Conservation (phyloP, 2,329 filamentous ascomycete species). For the Colletotrichum sp. region DNA sequence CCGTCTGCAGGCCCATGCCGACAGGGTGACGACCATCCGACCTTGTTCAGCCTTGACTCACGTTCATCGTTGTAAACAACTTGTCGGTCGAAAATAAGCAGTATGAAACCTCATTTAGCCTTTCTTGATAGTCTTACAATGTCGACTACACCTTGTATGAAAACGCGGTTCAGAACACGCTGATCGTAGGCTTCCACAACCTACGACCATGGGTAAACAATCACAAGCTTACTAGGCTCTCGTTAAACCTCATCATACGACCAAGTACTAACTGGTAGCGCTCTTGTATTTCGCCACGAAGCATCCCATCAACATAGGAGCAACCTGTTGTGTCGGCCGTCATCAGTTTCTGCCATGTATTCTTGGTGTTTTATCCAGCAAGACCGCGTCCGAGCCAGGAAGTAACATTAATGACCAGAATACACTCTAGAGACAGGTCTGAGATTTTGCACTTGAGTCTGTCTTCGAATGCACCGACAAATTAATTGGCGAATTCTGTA, state of each 20-base stretch:
- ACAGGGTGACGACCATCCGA: background rate
- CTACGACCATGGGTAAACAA: rapidly evolving
- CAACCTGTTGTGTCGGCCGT: background rate
- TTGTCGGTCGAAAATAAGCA: background rate
- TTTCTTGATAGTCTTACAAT: background rate
- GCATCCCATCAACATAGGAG: background rate
- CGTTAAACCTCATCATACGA: too few species aligned
- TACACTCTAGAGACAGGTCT: background rate
- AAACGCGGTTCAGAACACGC: background rate
- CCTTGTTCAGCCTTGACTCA: background rate
- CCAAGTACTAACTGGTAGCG: too few species aligned
- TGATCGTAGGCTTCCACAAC: rapidly evolving
- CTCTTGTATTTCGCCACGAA: too few species aligned
- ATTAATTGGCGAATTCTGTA: background rate
- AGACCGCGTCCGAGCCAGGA: rapidly evolving
- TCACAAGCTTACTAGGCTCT: background rate
- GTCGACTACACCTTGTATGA: background rate
- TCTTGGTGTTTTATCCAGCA: background rate
- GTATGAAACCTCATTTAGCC: background rate
- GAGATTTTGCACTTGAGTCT: background rate
- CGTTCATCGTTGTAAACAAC: background rate
- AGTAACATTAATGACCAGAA: background rate
- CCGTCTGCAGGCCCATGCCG: background rate
- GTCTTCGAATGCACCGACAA: background rate
- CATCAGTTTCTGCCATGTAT: background rate